Evolutionary conservation across 2,329 filamentous ascomycete genomes (phyloP), one percentile per base, ranked within the genome.

Genomic region (Aureobasidium sp.): DNA sequence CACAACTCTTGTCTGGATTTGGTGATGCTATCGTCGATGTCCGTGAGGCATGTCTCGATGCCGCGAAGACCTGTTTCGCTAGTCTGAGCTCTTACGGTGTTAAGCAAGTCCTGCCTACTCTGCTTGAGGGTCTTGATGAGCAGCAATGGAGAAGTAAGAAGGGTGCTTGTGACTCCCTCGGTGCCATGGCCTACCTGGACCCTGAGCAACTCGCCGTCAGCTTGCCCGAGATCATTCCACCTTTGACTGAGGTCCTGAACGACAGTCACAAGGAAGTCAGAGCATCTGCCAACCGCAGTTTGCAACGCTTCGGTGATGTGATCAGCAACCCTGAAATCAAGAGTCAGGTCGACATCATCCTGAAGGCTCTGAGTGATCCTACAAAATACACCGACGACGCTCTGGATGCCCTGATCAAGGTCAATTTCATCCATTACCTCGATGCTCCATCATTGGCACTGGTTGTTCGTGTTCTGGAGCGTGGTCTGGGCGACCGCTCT

Each of bases 221-320:
- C 73, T 79, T 99, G 69, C 94, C 94, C 2, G 92, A 96, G 62
- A 99, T 99, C 68, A 99, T 99, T 67, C 94, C 95, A 29, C 93
- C 95, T 17, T 81, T 99, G 62, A 97, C 95, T 1, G 87, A 88
- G 49, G 94, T 97, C 3, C 79, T 99, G 63, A 99, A 96, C 68
- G 94, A 99, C 78, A 97, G 90, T 70, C 94, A 99, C 78, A 99
- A 99, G 75, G 94, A 99, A 77, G 94, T 99, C 36, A 86, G 94
- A 64, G 80, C 86, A 48, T 92, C 91, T 25, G 94, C 94, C 8
- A 99, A 99, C 76, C 87, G 93, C 76, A 96, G 91, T 77, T 81
- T 99, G 77, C 96, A 99, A 78, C 88, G 94, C 62, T 99, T 99
- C 73, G 94, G 95, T 67, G 95, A 99, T 74, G 95, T 99, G 67